phyloP scores from a whole-genome alignment of 2,329 filamentous ascomycete genomes.

The Colletotrichum theobromicola region DNA sequence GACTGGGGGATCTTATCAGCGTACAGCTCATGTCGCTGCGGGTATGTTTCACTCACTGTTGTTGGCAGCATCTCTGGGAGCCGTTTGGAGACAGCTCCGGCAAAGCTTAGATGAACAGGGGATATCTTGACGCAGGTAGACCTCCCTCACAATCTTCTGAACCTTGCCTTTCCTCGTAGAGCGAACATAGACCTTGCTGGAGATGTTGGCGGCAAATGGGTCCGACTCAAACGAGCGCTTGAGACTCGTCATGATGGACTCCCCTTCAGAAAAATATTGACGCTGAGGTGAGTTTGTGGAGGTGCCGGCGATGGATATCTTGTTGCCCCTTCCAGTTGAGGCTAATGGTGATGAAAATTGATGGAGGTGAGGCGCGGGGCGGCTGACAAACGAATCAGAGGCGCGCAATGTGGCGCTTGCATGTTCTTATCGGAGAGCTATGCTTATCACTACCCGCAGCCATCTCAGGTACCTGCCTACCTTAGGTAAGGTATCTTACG shows the following conservation, averaged over 20 bases:
- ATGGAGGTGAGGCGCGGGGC: conserved; percentile 17
- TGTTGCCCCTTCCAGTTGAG: not conserved
- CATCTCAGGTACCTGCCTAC: not conserved
- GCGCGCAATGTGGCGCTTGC: not conserved
- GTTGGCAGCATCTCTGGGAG: conserved; percentile 80
- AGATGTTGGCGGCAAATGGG: conserved; percentile 73
- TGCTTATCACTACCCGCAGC: conserved; percentile 15
- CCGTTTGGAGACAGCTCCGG: conserved; percentile 72
- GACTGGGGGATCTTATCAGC: conserved; percentile 50
- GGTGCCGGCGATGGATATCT: not conserved
- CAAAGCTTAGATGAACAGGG: conserved; percentile 95
- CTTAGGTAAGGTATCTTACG: too few relatives aligned
- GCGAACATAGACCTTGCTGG: conserved; percentile 94
- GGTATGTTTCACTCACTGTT: conserved; percentile 59
- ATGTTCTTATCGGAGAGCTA: not conserved
- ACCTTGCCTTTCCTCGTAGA: conserved; percentile 97
- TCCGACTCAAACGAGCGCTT: conserved; percentile 62
- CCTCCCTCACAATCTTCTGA: conserved; percentile 96
- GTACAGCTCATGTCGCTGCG: not conserved
- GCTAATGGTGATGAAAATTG: conserved; percentile 16
- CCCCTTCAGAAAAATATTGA: not conserved
- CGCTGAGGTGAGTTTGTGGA: not conserved
- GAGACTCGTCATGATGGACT: conserved; percentile 64
- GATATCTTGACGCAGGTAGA: conserved; percentile 96
- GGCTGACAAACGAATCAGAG: conserved; percentile 24